Percentiles rank a stretch among this genome's conserved stretches.
These are phyloP conservation scores for Vitis rupestris DNA, from an alignment of 164 flowering plant species.

Conservation along the genomic window DNA sequence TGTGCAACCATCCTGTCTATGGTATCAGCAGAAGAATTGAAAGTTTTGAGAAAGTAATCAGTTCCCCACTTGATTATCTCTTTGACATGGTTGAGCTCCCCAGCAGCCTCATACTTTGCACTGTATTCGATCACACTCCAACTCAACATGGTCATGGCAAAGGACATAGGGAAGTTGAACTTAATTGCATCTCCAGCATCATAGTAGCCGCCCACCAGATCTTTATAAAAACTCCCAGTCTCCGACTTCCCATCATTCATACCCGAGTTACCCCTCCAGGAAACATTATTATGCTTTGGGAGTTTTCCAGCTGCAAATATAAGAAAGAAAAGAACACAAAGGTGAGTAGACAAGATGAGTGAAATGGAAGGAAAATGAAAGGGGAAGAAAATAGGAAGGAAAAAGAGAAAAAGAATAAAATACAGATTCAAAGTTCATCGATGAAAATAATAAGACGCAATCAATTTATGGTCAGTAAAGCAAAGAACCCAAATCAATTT, in stretches of 20 bases:
- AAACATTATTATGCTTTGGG: constrained; percentile 84
- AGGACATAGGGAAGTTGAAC: constrained; percentile 82
- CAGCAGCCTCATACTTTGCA: constrained; percentile 86
- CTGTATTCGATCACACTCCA: constrained; percentile 97
- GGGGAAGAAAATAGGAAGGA: background rate
- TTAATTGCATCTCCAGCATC: constrained; percentile 98
- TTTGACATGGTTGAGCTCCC: constrained; percentile 83
- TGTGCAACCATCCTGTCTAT: constrained; percentile 61
- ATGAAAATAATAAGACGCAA: too few relatives aligned
- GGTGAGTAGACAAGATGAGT: background rate
- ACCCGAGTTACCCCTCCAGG: constrained; percentile 87
- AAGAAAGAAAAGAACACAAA: background rate
- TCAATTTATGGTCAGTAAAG: too few relatives aligned
- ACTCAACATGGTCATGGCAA: constrained; percentile 90
- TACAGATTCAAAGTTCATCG: too few relatives aligned
- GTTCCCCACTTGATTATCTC: constrained; percentile 91
- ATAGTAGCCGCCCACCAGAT: constrained; percentile 87
- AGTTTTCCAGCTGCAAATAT: constrained; percentile 71
- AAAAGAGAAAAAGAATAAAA: background rate
- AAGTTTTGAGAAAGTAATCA: constrained; percentile 90
- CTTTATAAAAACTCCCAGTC: constrained; percentile 33
- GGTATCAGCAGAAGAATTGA: constrained; percentile 73
- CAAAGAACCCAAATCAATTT: too few relatives aligned
- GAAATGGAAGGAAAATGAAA: background rate
- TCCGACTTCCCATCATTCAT: constrained; percentile 64